Evolutionary conservation across 2,329 filamentous ascomycete genomes (phyloP).

Genomic region (Neospermospora avenae): DNA sequence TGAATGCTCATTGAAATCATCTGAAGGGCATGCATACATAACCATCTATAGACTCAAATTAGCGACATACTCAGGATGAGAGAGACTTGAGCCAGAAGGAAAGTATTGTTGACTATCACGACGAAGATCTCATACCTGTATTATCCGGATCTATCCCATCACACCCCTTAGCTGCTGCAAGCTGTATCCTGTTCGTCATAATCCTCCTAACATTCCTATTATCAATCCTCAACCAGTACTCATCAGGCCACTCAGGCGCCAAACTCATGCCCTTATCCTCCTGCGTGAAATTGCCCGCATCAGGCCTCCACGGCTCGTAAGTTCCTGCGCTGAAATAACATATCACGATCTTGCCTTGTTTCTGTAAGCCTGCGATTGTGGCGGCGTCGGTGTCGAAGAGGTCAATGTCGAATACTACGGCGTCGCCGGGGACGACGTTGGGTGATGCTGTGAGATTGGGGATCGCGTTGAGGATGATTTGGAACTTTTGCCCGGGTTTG

Average conservation of each 20-base stretch:
- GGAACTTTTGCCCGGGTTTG: conserved; percentile 21
- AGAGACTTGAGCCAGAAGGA: conserved; percentile 41
- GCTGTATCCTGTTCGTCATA: conserved; percentile 57
- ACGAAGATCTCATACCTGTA: conserved; percentile 58
- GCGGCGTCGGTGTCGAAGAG: conserved; percentile 44
- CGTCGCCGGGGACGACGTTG: conserved; percentile 12
- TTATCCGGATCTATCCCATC: conserved; percentile 70
- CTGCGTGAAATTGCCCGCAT: conserved; percentile 49
- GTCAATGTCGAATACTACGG: conserved; percentile 46
- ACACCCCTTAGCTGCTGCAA: conserved; percentile 61
- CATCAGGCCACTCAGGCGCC: conserved; percentile 58
- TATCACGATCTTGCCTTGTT: conserved; percentile 56
- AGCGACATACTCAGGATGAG: conserved; percentile 42
- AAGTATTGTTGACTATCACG: conserved; percentile 60
- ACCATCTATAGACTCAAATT: conserved; percentile 3
- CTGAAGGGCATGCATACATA: conserved; percentile 5
- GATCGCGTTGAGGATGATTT: conserved; percentile 17
- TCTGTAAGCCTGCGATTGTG: conserved; percentile 46
- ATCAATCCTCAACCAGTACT: conserved; percentile 63
- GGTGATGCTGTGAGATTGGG: conserved; percentile 5
- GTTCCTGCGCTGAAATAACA: conserved; percentile 75
- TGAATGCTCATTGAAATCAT: not conserved
- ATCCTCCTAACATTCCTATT: conserved; percentile 57
- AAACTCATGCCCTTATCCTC: conserved; percentile 55
- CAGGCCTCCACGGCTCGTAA: conserved; percentile 60